Conservation (phyloP, 2,329 filamentous ascomycete species). For the Phyllosticta citrichinensis region DNA sequence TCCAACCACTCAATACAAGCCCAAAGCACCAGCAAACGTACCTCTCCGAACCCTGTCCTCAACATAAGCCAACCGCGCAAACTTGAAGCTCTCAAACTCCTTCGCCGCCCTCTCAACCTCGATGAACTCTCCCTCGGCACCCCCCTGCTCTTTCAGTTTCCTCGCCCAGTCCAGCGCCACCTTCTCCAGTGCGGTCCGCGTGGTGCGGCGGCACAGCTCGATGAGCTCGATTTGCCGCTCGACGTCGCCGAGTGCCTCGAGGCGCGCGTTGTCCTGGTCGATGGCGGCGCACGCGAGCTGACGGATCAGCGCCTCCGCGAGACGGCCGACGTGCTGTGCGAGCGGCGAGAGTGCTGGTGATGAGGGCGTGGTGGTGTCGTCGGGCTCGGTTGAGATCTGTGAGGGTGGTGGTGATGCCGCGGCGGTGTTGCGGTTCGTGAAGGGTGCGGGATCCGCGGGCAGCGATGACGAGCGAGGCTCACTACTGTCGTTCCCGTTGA, state of each 20-base stretch:
- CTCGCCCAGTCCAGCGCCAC: background rate
- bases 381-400: background rate
- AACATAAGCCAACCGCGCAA: background rate
- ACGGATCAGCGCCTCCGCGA: background rate
- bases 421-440: background rate
- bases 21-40: background rate
- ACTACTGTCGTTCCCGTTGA: too few species aligned
- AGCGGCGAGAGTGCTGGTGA: background rate
- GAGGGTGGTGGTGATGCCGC: background rate
- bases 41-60: background rate
- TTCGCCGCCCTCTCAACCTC: background rate
- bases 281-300: background rate
- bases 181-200: background rate
- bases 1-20: background rate
- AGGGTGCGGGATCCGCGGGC: too few species aligned
- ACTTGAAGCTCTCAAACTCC: background rate
- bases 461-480: too few species aligned
- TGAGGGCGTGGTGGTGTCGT: background rate
- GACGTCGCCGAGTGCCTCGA: background rate
- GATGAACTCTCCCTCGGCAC: background rate
- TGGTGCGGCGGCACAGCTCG: background rate
- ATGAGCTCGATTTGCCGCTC: background rate
- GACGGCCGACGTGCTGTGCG: background rate
- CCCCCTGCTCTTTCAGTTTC: background rate
- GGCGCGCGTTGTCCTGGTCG: background rate